Evolutionary conservation across 345 rosid species (phyloP), one percentile per base, ranked within the genome.

Genomic region (Microcos paniculata): DNA sequence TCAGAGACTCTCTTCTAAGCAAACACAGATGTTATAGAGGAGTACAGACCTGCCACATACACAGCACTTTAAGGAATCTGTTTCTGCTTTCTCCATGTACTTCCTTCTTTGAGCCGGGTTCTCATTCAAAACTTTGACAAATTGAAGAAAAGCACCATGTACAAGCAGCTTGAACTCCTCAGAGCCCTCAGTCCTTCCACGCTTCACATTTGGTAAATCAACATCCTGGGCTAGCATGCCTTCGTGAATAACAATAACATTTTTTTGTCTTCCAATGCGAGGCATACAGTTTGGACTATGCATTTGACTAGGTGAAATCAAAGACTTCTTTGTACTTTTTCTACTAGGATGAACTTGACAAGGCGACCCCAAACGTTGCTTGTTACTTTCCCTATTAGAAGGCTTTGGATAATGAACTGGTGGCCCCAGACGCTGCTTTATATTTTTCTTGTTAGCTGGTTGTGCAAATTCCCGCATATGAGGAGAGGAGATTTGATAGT

Each of bases 41-140:
- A 80, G n/a, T n/a, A n/a, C 85, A 65, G 72, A 87, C 91, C 87
- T 87, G 85, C 85, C 82, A 79, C 90, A 87, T 14, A 89, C 72
- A 43, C 77, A 64, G 78, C 93, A 89, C 71, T 78, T 84, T 56
- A 86, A 62, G 43, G 49, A 45, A 51, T 77, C 77, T 18, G 28
- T 67, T 56, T 79, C 81, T 71, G 80, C 80, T 55, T 65, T 77
- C 72, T 81, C 82, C 21, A 62, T 61, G 81, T 77, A 84, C 75
- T 78, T 87, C 61, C 82, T 78, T 48, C 83, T 71, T 21, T 79
- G 82, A 38, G 83, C 73, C 5, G 84, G 65, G 70, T 74, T 86
- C 80, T 86, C 90, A 76, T 89, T 82, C 80, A 89, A 67, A 30
- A 70, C 46, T 80, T 87, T 89, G 69, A 74, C 51, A 61, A 72